Evolutionary conservation across 2,329 filamentous ascomycete species (phyloP), one percentile per base, ranked within the genome.

Genomic region (Raffaelea deltoideospora): DNA sequence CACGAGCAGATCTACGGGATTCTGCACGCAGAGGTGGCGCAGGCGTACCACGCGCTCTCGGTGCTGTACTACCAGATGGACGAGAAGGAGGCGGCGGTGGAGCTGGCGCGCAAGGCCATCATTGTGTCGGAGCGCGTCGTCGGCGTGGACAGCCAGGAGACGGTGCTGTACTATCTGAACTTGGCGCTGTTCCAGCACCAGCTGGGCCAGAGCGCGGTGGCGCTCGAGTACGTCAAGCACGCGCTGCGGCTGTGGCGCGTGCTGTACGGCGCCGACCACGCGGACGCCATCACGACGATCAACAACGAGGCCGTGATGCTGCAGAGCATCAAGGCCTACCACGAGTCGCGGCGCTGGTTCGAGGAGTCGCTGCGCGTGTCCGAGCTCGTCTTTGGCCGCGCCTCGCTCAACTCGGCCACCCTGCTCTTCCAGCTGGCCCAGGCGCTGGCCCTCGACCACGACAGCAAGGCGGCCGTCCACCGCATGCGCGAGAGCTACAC

Each of bases 231-330:
- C 54, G 80, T 92, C 45, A 84, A 83, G 55, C 90, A 98, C 55
- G 90, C 90, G 7, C 72, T 98, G 47, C 79, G 90, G 53, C 67
- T 98, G 43, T 96, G 88, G 88, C 95, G 94, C 65, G 73, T 96
- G 49, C 88, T 96, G 50, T 98, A 95, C 54, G 90, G 90, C 23
- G 66, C 79, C 22, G 81, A 85, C 50, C 90, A 98, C 59, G 90
- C 90, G 3, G 90, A 98, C 60, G 93, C 86, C 9, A 95, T 98
- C 59, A 98, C 92, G 9, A 96, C 90, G 14, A 80, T 96, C 60
- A 98, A 96, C 71, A 98, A 98, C 52, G 88, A 85, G 17, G 90
- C 90, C 8, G 90, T 98, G 41, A 98, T 98, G 90, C 75, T 98
- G 40, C 90, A 98, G 60, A 79, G 86, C 38, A 72, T 95, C 49